Conservation (phyloP, 2,329 filamentous ascomycete genomes). For the Pseudocercospora macadamiae region DNA sequence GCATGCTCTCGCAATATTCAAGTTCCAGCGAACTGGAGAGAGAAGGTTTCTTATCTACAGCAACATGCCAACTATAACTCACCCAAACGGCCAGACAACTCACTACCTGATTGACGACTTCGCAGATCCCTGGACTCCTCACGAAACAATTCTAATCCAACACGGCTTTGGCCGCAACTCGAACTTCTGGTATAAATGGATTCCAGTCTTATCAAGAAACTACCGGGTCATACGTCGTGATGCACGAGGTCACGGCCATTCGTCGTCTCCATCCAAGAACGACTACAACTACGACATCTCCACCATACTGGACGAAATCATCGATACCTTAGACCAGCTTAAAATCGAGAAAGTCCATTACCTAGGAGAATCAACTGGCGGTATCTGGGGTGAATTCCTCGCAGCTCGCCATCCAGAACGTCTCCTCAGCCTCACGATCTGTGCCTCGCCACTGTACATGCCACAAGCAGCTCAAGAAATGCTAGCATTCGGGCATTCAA, state of each 20-base stretch:
- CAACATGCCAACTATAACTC: constrained; percentile 26
- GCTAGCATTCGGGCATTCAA: constrained; percentile 35
- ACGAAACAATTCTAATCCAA: constrained; percentile 42
- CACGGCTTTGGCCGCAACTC: constrained; percentile 42
- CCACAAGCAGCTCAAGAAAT: constrained; percentile 34
- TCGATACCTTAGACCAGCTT: constrained; percentile 42
- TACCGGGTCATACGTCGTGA: constrained; percentile 42
- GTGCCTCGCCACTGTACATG: background rate
- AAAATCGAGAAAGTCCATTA: constrained; percentile 39
- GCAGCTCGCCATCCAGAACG: background rate
- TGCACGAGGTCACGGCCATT: constrained; percentile 40
- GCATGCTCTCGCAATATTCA: too few relatives aligned
- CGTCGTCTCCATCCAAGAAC: constrained; percentile 32
- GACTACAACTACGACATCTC: constrained; percentile 11
- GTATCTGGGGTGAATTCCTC: background rate
- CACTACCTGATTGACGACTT: constrained; percentile 38
- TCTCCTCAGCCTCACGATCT: background rate
- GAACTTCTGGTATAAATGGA: constrained; percentile 43
- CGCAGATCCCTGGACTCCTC: constrained; percentile 38
- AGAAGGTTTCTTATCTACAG: too few relatives aligned
- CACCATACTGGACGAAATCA: constrained; percentile 36
- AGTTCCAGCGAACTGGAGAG: too few relatives aligned
- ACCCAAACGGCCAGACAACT: constrained; percentile 37
- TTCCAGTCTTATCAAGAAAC: constrained; percentile 36
- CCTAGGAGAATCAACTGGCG: constrained; percentile 33